Evolutionary conservation across 1,284 basidiomycete genomes (phyloP), one percentile per base, ranked within the genome.

Genomic region (Coniophora puteana): DNA sequence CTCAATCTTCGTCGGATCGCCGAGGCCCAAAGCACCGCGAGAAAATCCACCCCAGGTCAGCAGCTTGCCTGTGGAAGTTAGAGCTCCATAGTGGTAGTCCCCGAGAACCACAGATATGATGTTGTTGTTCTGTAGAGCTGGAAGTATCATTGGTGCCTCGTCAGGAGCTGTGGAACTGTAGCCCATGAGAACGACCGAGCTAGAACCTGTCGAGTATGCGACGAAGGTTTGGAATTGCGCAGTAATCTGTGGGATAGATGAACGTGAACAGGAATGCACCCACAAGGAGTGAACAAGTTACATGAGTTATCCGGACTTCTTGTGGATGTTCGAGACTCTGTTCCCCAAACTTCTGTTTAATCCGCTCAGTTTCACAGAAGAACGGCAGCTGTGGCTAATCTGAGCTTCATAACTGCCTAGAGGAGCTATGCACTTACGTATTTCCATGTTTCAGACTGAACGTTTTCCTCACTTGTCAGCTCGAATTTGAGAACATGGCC

Each of bases 11-110:
- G 60, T 61, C 2, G 87, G 85, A 59, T 87, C 78, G 12, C 90
- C 91, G 2, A 93, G 71, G 1, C 93, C 93, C 27, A 94, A 68
- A 3, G 91, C 91, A 17, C 93, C 92, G 23, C 67, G 61, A 16
- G 80, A 83, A 59, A 83, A 90, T 29, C 66, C 54, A 12, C 93
- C 93, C 92, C 93, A 97, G 5, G 90, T 88, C 29, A 86, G 68
- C 18, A 95, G 69, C 50, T 83, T 76, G 11, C 93, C 93, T 20
- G 71, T 62, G 29, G 77, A 70, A 1, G 90, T 93, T 47, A 96
- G 69, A 0, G 93, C 92, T 20, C 83, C 88, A 53, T 71, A 83
- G 66, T 96, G 93, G 61, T 93, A 94, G 62, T 96, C 92, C 4
- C 93, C 93, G 34, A 92, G 72, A 8, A 84, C 81, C 41, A 93